Percentiles rank a stretch among this genome's conserved stretches.
phyloP scores from a whole-genome alignment of 1,139 yeast genomes.

The Pichia sp. region DNA sequence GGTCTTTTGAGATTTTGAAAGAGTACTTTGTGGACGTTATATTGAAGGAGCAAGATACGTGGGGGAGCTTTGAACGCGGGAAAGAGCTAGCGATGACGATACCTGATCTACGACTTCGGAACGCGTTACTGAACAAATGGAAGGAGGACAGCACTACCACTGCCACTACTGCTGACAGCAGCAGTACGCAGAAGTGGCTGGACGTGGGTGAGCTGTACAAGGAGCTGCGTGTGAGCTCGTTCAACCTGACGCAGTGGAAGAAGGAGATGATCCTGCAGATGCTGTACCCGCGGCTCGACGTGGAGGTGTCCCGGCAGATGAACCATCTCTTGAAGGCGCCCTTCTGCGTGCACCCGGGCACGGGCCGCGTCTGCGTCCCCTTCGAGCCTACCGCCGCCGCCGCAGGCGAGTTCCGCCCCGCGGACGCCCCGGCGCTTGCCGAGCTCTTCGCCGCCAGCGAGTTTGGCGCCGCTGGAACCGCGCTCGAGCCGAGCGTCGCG shows the following conservation, averaged over 20 bases:
- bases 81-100: slow-evolving; percentile 53
- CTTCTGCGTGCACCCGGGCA: slow-evolving; percentile 95
- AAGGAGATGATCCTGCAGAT: slow-evolving; percentile 77
- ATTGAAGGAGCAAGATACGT: slow-evolving; percentile 80
- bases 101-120: slow-evolving; percentile 53
- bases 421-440: slow-evolving; percentile 65
- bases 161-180: slow-evolving; percentile 30
- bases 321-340: slow-evolving; percentile 94
- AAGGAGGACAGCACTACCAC: slow-evolving; percentile 21
- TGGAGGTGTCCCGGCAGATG: slow-evolving; percentile 83
- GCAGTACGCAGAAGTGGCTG: slow-evolving; percentile 65
- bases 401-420: slow-evolving; percentile 62
- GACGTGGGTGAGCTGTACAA: slow-evolving; percentile 56
- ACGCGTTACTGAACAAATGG: slow-evolving; percentile 54
- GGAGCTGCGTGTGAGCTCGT: slow-evolving; percentile 32
- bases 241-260: slow-evolving; percentile 55
- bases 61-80: slow-evolving; percentile 47
- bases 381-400: slow-evolving; percentile 47
- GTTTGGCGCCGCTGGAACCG: slow-evolving; percentile 51
- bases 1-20: slow-evolving; percentile 65
- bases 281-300: slow-evolving; percentile 86
- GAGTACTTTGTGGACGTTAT: slow-evolving; percentile 58
- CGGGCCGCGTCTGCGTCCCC: slow-evolving; percentile 97
- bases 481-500: slow-evolving; percentile 69
- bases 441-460: slow-evolving; percentile 39